Conservation (phyloP, 1,284 basidiomycete species). For the Xanthoconium separans region DNA sequence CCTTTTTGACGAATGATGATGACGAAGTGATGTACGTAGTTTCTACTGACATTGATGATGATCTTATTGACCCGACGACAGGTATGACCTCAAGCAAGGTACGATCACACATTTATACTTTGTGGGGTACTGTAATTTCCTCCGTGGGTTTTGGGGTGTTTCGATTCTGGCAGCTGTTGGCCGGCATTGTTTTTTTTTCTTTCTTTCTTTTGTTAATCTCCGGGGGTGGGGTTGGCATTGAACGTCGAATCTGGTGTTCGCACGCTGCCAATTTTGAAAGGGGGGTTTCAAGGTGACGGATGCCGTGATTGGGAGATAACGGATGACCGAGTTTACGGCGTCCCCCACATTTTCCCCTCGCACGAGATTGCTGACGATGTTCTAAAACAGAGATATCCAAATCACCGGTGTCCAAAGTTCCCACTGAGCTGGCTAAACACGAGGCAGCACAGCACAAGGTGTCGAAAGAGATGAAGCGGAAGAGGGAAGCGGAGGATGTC, state of each 20-base stretch:
- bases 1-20: conserved; percentile 94
- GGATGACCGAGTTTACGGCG: neutral
- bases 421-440: conserved; percentile 84
- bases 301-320: neutral
- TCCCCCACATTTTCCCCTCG: conserved; percentile 9
- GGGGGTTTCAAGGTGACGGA: neutral
- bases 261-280: neutral
- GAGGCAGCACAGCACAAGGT: conserved; percentile 88
- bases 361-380: too few relatives aligned
- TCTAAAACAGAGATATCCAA: conserved; percentile 77
- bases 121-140: neutral
- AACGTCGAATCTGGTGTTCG: neutral
- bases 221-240: neutral
- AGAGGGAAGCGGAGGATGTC: conserved; percentile 75
- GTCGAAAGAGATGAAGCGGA: conserved; percentile 89
- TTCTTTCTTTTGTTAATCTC: neutral
- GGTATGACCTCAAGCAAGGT: conserved; percentile 90
- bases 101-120: conserved; percentile 29
- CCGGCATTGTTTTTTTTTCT: too few relatives aligned
- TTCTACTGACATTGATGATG: neutral
- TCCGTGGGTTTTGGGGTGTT: neutral
- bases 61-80: conserved; percentile 31
- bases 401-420: conserved; percentile 88
- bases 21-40: conserved; percentile 91
- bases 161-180: neutral